A percentile compares a stretch with the other conserved stretches of the same genome.
These are phyloP conservation scores for Gynochthodes officinalis DNA, from an alignment of 257 asterid species.

Conservation along the genomic window DNA sequence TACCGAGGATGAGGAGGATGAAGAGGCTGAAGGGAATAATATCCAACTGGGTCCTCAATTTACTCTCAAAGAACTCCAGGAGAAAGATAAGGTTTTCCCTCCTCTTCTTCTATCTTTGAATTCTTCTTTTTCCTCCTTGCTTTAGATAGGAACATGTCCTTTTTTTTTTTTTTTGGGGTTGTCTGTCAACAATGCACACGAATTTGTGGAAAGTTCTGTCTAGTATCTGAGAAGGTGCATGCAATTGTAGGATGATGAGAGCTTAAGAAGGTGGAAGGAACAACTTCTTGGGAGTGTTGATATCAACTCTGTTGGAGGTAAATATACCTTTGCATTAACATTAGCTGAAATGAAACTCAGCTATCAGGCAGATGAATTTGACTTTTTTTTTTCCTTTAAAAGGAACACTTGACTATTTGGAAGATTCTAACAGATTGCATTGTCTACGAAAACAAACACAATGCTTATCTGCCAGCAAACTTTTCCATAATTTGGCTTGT, in stretches of 20 bases:
- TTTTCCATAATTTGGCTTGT: background rate
- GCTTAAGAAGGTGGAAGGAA: conserved; percentile 98
- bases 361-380: background rate
- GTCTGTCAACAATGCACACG: background rate
- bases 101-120: background rate
- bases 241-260: conserved; percentile 75
- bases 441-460: background rate
- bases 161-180: too few species aligned
- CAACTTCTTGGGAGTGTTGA: conserved; percentile 94
- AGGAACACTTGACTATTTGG: too few species aligned
- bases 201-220: background rate
- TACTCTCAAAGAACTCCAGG: conserved; percentile 87
- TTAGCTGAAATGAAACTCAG: background rate
- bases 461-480: background rate
- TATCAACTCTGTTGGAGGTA: conserved; percentile 83
- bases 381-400: too few species aligned
- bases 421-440: background rate
- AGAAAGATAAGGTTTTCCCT: conserved; percentile 68
- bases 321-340: background rate
- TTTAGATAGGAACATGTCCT: background rate
- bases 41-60: conserved; percentile 86
- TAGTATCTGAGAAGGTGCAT: conserved; percentile 3
- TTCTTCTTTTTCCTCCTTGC: background rate
- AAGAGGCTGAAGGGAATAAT: conserved; percentile 57
- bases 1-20: conserved; percentile 88